Evolutionary conservation across 805 yeast species (phyloP).

Genomic region (Pichia ethanolica): DNA sequence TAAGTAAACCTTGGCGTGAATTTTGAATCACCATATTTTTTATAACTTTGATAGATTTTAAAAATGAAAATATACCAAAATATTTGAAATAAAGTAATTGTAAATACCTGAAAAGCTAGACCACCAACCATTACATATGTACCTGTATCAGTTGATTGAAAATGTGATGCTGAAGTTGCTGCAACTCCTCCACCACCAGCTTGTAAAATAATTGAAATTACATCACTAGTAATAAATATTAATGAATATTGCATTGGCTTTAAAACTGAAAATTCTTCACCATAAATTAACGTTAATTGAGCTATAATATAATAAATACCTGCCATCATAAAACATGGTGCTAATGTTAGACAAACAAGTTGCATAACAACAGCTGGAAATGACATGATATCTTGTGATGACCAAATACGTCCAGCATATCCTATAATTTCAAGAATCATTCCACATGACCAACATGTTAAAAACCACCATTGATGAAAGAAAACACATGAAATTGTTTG

Average conservation of each 20-base stretch:
- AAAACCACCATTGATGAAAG: conserved; percentile 59
- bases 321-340: conserved; percentile 74
- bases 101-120: conserved; percentile 59
- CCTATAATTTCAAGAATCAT: conserved; percentile 57
- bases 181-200: conserved; percentile 70
- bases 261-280: conserved; percentile 39
- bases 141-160: conserved; percentile 11
- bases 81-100: conserved; percentile 51
- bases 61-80: conserved; percentile 40
- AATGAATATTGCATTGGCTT: conserved; percentile 49
- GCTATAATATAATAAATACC: conserved; percentile 65
- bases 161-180: conserved; percentile 18
- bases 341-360: conserved; percentile 55
- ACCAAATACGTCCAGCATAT: conserved; percentile 47
- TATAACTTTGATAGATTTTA: conserved; percentile 25
- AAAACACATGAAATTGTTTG: conserved; percentile 37
- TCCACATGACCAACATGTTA: conserved; percentile 46
- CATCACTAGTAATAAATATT: conserved; percentile 55
- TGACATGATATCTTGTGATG: conserved; percentile 28
- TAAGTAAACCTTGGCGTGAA: conserved; percentile 29
- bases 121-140: conserved; percentile 63
- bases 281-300: conserved; percentile 51
- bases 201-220: conserved; percentile 52
- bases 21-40: conserved; percentile 19
- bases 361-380: conserved; percentile 45